Evolutionary conservation across 225 moss, liverwort and hornwort species (phyloP), one percentile per base, ranked within the genome.

Genomic region (Polytrichum formosum): DNA sequence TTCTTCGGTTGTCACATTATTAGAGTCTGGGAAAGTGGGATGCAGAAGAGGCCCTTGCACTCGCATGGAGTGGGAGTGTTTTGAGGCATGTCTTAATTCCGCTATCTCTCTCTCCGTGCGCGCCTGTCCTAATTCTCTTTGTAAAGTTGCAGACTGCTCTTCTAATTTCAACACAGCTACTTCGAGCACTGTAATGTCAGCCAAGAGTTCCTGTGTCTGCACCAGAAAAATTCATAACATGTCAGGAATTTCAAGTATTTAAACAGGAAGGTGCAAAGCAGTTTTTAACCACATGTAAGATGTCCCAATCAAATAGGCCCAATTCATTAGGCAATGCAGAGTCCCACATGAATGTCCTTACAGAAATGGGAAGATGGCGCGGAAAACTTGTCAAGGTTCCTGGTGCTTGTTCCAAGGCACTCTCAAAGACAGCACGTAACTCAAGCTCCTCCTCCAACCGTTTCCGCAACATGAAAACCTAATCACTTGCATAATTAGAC

Each of bases 391-490:
- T 82, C 61, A 82, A 76, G 67, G 76, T 69, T 66, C 81, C 87
- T 56, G 81, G 76, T 22, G 73, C 68, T 65, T 61, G 68, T 79
- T 78, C 81, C 60, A 90, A 63, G 1, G 89, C 91, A 53, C 72
- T 83, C 64, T 92, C 86, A 29, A 95, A 77, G 6, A 83, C 86
- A 25, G 82, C 62, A 78, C 79, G 92, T 68, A 95, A 73, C 61
- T 92, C 88, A 72, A 91, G 70, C 66, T 95, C 95, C 64, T 81
- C 85, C 62, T 91, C 84, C 69, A 95, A 70, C 58, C 79, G 91
- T 72, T 92, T 93, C 61, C 90, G 91, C 29, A 95, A 80, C 30
- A 76, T 69, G 74, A 91, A 80, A 46, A 95, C 92, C 95, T 95
- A 87, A 68, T 16, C 46, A 46, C 46, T 65, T 28, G 53, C 16